A percentile compares a stretch with the other conserved stretches of the same genome.
phyloP scores from a whole-genome alignment of 2,329 filamentous ascomycete genomes.

The Ceratocystis eucalypticola region DNA sequence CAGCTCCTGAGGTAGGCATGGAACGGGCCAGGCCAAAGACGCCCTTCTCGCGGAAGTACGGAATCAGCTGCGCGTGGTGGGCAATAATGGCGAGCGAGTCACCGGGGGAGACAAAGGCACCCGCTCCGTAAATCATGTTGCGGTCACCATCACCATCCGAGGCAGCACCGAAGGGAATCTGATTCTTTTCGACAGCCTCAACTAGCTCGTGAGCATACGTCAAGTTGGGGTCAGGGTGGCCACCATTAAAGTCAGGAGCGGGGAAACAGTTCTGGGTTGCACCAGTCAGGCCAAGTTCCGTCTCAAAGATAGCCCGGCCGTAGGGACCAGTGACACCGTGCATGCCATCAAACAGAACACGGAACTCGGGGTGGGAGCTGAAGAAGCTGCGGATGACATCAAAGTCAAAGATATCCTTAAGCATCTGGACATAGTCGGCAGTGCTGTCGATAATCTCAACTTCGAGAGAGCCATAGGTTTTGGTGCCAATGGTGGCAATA shows the following conservation, averaged over 20 bases:
- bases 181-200: conserved; percentile 78
- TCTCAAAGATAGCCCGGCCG: conserved; percentile 85
- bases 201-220: conserved; percentile 94
- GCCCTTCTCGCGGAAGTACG: conserved; percentile 95
- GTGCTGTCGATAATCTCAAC: conserved; percentile 93
- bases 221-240: conserved; percentile 94
- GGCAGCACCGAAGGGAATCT: conserved; percentile 89
- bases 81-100: conserved; percentile 97
- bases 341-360: conserved; percentile 89
- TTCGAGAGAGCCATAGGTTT: conserved; percentile 74
- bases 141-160: conserved; percentile 96
- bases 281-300: conserved; percentile 71
- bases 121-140: conserved; percentile 99
- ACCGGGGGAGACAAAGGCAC: conserved; percentile 89
- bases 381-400: conserved; percentile 92
- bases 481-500: conserved; percentile 65
- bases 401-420: conserved; percentile 99
- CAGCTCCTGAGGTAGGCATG: conserved; percentile 93
- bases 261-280: conserved; percentile 84
- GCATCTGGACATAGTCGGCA: conserved; percentile 80
- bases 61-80: conserved; percentile 89
- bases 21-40: conserved; percentile 90
- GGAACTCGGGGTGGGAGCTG: conserved; percentile 74
- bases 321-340: conserved; percentile 93
- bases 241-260: conserved; percentile 88